These are phyloP conservation scores for Royoungia palumana DNA, from an alignment of 768 basidiomycete species.

Conservation along the genomic window DNA sequence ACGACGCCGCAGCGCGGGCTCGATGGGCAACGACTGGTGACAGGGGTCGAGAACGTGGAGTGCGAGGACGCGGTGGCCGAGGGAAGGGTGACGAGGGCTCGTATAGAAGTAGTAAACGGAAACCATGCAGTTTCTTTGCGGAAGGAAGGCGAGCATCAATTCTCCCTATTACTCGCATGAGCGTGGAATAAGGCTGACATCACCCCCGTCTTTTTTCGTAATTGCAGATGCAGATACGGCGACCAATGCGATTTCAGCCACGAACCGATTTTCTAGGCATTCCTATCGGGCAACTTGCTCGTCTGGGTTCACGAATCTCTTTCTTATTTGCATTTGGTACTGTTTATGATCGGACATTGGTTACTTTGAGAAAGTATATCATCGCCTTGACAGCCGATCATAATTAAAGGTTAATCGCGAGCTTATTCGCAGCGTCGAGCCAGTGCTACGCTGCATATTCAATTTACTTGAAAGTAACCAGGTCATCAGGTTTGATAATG, in stretches of 20 bases:
- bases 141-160: conserved; percentile 87
- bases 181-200: conserved; percentile 34
- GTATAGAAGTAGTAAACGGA: conserved; percentile 79
- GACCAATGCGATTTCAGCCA: conserved; percentile 87
- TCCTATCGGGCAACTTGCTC: background rate
- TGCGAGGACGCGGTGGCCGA: conserved; percentile 57
- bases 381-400: background rate
- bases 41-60: conserved; percentile 52
- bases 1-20: conserved; percentile 41
- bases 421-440: conserved; percentile 10
- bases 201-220: conserved; percentile 31
- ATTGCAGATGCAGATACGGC: conserved; percentile 82
- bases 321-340: conserved; percentile 12
- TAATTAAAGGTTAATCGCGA: conserved; percentile 13
- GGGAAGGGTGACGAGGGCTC: conserved; percentile 54
- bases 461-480: conserved; percentile 4
- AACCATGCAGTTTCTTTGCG: conserved; percentile 87
- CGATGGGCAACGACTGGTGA: conserved; percentile 38
- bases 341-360: conserved; percentile 15
- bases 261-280: conserved; percentile 41
- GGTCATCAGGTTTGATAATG: conserved; percentile 13
- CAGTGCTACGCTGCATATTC: background rate
- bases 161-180: conserved; percentile 24
- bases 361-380: conserved; percentile 10
- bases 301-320: background rate